Evolutionary conservation across 257 asterid genomes (phyloP), one percentile per base, ranked within the genome.

Genomic region (Solanum piurae): DNA sequence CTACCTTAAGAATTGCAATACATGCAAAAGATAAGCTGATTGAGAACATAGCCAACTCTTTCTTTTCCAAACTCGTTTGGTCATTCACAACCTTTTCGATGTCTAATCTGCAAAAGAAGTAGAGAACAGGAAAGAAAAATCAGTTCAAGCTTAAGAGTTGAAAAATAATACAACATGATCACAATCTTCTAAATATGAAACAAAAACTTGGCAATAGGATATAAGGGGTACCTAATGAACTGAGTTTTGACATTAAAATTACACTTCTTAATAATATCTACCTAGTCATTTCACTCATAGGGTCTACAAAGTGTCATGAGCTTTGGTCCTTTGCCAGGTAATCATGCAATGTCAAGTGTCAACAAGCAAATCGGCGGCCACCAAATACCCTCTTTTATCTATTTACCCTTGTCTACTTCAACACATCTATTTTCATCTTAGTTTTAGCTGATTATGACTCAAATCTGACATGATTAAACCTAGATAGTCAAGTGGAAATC

Each of bases 31-130:
- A 93, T 44, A 97, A 75, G 91, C 94, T 89, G 84, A 92, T 86
- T 46, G 94, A 72, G 6, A 96, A 87, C 76, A 95, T 87, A 4
- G 90, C 92, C 2, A 95, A 91, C 93, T 93, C 98, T 90, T 93
- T 96, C 90, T 88, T 94, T 84, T 92, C 98, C 93, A 92, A 82
- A 71, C 88, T 92, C 38, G 86, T 90, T 91, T 95, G 98, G 82
- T 95, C 95, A 2, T 86, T 93, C 29, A 88, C 44, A 23, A 94
- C 91, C 89, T 96, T 93, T 87, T 95, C 94, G 5, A 96, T 87
- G 86, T 97, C 96, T 88, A 90, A 89, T 92, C 99, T 97, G 98
- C 87, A 84, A 40, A 89, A 68, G 33, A 83, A 12, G 66, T 76
- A 69, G 42, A 83, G n/a, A 72, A 85, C 13, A 20, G 80, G 14